Evolutionary conservation across 768 basidiomycete genomes (phyloP).

Genomic region (Tylopilus subfusipes): DNA sequence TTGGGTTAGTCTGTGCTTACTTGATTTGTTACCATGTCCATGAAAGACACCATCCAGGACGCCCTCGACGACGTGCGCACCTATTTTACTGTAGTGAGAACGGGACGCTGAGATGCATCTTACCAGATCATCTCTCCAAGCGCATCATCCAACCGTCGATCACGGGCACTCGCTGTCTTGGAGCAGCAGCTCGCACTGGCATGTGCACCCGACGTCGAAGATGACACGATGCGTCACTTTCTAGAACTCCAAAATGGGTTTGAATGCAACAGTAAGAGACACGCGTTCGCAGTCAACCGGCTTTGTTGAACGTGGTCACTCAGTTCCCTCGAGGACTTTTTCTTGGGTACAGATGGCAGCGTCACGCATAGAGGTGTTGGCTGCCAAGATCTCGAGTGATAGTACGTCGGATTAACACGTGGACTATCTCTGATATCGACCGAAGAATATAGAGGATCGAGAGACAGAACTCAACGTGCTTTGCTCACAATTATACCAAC

Average conservation of each 20-base stretch:
- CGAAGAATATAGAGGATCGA: conserved; percentile 35
- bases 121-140: conserved; percentile 64
- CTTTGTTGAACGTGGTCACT: conserved; percentile 6
- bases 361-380: conserved; percentile 46
- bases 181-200: conserved; percentile 53
- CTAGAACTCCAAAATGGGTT: conserved; percentile 72
- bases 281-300: neutral
- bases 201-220: conserved; percentile 41
- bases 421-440: conserved; percentile 2
- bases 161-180: conserved; percentile 51
- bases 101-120: conserved; percentile 10
- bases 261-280: conserved; percentile 71
- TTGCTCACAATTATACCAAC: conserved; percentile 50
- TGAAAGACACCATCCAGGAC: conserved; percentile 52
- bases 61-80: conserved; percentile 65
- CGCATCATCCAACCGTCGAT: conserved; percentile 48
- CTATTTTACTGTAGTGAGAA: neutral
- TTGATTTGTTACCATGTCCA: conserved; percentile 15
- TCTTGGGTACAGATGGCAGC: conserved; percentile 57
- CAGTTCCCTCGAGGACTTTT: conserved; percentile 67
- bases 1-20: neutral
- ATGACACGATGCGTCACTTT: conserved; percentile 51
- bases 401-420: conserved; percentile 27
- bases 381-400: conserved; percentile 44
- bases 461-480: conserved; percentile 47